Base-by-base conservation (phyloP, 2,329 filamentous ascomycete species). In the Ascochyta viciae-villosae region DNA sequence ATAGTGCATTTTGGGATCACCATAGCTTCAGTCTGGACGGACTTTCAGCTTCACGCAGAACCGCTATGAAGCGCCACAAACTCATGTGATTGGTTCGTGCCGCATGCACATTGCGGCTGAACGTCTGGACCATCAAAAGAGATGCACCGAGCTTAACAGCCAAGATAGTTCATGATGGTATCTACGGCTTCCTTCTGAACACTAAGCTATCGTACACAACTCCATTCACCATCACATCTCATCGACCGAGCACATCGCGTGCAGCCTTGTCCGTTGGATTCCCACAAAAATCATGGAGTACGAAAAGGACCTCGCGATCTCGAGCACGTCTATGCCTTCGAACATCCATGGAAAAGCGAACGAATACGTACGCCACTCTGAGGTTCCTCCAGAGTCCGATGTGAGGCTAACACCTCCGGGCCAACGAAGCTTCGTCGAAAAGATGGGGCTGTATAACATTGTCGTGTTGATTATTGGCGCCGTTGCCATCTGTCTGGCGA, bases 371-470 rank as follows among this genome's bases (percentile, higher is more conserved):
- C 35, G 29, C 15, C 50, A 46, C 6, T 40, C 42, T 2, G 35
- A 46, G 27, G 8, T 40, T 6, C 29, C 19, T 12, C 27, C 50
- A 15, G 41, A 45, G 23, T 6, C 26, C 12, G 27, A 13, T 6
- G 13, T 16, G 9, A 27, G 19, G 5, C 4, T 34, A 16, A 38
- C 39, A 7, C 10, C 43, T 6, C 33, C 48, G 26, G 4, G 34
- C 15, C 34, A 40, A n/a, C 46, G 51, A 35, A 24, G 33, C n/a
- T 42, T 46, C 13, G 54, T 46, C 34, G 52, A 41, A 13, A 59
- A 56, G 44, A 27, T 56, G 3, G 52, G 52, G 6, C 9, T 26
- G n/a, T 59, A 41, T 39, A 59, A 59, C 19, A 42, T 59, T 4
- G 29, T 22, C 6, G 49, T 59, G 3, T 41, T 59, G 3, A 24